These are phyloP conservation scores for Fistulinella prunicolor DNA, from an alignment of 768 basidiomycete species.

Conservation along the genomic window DNA sequence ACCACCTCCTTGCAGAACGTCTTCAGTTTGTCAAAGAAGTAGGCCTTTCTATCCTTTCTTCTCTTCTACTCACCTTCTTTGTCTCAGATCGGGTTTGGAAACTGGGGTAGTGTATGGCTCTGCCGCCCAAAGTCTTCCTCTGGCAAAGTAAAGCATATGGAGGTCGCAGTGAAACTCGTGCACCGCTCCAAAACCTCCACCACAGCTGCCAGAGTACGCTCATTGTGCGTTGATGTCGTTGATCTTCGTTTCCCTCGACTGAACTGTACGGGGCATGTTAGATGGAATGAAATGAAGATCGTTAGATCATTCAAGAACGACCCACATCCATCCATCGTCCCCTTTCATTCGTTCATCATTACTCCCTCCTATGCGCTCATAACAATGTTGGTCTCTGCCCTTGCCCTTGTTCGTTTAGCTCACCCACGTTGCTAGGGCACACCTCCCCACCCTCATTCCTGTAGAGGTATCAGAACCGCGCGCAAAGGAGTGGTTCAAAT, in stretches of 20 bases:
- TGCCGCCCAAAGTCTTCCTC: constrained; percentile 57
- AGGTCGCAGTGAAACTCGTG: constrained; percentile 91
- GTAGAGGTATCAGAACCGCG: constrained; percentile 81
- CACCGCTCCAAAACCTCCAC: constrained; percentile 78
- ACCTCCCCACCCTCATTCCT: constrained; percentile 80
- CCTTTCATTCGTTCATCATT: constrained; percentile 92
- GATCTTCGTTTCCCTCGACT: not conserved
- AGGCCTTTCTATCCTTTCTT: constrained; percentile 7
- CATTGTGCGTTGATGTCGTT: constrained; percentile 54
- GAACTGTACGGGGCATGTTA: constrained; percentile 26
- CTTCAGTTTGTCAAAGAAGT: constrained; percentile 78
- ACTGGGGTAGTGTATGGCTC: constrained; percentile 92
- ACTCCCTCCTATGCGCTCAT: constrained; percentile 88
- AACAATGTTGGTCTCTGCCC: constrained; percentile 66
- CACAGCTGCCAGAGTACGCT: constrained; percentile 85
- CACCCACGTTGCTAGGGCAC: constrained; percentile 56
- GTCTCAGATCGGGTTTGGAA: constrained; percentile 81
- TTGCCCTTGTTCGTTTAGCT: constrained; percentile 4
- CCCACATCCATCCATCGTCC: constrained; percentile 88
- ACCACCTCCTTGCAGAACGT: constrained; percentile 65
- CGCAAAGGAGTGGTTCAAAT: constrained; percentile 79
- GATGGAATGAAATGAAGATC: constrained; percentile 99
- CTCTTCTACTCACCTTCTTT: constrained; percentile 2
- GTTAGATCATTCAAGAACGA: constrained; percentile 80
- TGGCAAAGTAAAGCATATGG: constrained; percentile 42